Percentiles rank a stretch among this genome's conserved stretches.
Conservation (phyloP, 306 rosid genomes). For the Alnus rubra region DNA sequence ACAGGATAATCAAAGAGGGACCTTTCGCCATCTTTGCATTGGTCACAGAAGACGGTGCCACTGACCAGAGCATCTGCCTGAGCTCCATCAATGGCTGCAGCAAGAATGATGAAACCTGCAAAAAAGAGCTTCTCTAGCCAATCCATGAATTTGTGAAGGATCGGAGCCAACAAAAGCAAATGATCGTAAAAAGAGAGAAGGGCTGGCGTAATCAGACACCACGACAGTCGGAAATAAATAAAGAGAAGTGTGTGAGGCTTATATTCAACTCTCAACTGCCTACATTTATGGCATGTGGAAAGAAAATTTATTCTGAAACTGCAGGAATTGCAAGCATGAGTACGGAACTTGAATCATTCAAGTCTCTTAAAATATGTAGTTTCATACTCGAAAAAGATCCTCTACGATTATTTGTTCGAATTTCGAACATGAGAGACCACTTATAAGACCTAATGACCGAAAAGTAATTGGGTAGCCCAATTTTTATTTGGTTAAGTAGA, state of each 20-base stretch:
- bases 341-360: constrained; percentile 32
- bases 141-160: constrained; percentile 55
- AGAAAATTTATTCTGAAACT: constrained; percentile 1
- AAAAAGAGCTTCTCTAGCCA: constrained; percentile 37
- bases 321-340: neutral
- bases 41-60: constrained; percentile 89
- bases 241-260: constrained; percentile 10
- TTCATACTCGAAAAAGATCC: too few relatives aligned
- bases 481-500: too few relatives aligned
- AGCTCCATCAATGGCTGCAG: constrained; percentile 46
- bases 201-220: constrained; percentile 24
- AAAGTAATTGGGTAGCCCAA: too few relatives aligned
- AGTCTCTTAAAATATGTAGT: neutral
- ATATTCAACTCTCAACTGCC: constrained; percentile 68
- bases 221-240: constrained; percentile 13
- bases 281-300: constrained; percentile 44
- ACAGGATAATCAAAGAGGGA: constrained; percentile 79
- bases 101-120: constrained; percentile 39
- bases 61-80: constrained; percentile 60
- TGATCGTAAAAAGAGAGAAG: constrained; percentile 19
- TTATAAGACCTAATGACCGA: too few relatives aligned
- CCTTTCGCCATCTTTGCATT: constrained; percentile 83
- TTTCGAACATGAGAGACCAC: too few relatives aligned
- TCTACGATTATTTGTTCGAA: too few relatives aligned
- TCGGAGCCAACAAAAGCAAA: constrained; percentile 7